These are phyloP conservation scores for Cystoisospora suis DNA, from an alignment of 169 alveolate genomes.

Conservation along the genomic window DNA sequence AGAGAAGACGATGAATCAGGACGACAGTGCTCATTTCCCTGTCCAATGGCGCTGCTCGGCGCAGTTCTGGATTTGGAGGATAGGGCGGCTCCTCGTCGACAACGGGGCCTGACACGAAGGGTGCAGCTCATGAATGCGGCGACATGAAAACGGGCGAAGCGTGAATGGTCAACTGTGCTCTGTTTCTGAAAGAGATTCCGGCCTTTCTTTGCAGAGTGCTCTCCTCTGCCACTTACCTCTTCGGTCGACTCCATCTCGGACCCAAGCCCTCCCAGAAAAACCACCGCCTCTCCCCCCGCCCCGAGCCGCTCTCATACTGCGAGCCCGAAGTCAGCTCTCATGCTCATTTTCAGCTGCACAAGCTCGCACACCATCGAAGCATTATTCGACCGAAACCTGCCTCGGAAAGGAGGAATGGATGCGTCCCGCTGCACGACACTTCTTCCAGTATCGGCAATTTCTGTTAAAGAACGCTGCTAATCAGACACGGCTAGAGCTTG, in stretches of 20 bases:
- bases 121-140: too few species aligned
- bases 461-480: too few species aligned
- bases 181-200: too few species aligned
- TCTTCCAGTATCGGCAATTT: too few species aligned
- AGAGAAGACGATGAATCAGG: constrained; percentile 34
- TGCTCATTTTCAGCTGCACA: too few species aligned
- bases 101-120: constrained; percentile 59
- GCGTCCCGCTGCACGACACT: too few species aligned
- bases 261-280: constrained; percentile 34
- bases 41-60: constrained; percentile 41
- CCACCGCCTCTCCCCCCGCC: constrained; percentile 57
- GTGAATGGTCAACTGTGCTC: background rate
- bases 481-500: too few species aligned
- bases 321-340: too few species aligned
- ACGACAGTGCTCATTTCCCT: constrained; percentile 33
- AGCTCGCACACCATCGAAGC: too few species aligned
- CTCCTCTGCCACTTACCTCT: constrained; percentile 28
- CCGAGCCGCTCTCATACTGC: constrained; percentile 46
- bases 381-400: too few species aligned
- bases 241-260: constrained; percentile 58
- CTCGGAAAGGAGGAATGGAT: too few species aligned
- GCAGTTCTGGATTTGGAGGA: constrained; percentile 38
- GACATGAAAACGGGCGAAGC: background rate
- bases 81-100: constrained; percentile 48
- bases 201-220: too few species aligned